A percentile compares a stretch with the other conserved stretches of the same genome.
Evolutionary conservation across 164 flowering plant genomes (phyloP).

Genomic region (Piper betle): DNA sequence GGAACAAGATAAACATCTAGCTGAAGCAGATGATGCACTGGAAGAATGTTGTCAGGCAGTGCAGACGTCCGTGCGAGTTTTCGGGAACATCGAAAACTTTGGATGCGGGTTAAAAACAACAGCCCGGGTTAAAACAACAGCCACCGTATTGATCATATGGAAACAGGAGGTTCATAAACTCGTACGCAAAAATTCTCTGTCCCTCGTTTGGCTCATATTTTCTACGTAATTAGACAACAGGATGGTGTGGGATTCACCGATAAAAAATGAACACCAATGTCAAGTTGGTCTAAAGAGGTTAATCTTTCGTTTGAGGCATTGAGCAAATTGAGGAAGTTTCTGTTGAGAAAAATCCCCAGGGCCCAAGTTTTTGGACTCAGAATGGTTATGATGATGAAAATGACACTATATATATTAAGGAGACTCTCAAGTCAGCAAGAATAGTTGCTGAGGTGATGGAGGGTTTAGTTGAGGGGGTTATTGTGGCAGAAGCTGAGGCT

Average conservation of each 20-base stretch:
- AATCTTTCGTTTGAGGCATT: conserved; percentile 54
- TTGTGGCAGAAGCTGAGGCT: conserved; percentile 79
- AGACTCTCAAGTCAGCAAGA: conserved; percentile 56
- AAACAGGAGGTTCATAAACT: too few relatives aligned
- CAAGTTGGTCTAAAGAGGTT: conserved; percentile 54
- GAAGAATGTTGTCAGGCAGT: conserved; percentile 52
- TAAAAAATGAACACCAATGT: conserved; percentile 48
- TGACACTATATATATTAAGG: conserved; percentile 53
- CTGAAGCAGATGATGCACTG: conserved; percentile 51
- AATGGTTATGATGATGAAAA: conserved; percentile 43
- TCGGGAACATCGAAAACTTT: too few relatives aligned
- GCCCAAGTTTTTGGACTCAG: conserved; percentile 25
- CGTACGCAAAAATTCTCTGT: conserved; percentile 61
- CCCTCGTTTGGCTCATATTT: conserved; percentile 64
- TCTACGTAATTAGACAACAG: conserved; percentile 56
- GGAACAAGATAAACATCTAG: conserved; percentile 44
- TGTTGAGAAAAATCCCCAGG: too few relatives aligned
- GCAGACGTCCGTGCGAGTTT: conserved; percentile 39
- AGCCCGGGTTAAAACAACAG: conserved; percentile 75
- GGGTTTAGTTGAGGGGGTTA: conserved; percentile 61
- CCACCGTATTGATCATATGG: conserved; percentile 59
- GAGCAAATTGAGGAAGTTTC: conserved; percentile 34
- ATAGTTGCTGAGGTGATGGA: conserved; percentile 87
- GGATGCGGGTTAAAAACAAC: conserved; percentile 53
- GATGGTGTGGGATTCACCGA: conserved; percentile 80